These are phyloP conservation scores for Podaxis sp. DNA, from an alignment of 768 basidiomycete genomes.

Conservation along the genomic window DNA sequence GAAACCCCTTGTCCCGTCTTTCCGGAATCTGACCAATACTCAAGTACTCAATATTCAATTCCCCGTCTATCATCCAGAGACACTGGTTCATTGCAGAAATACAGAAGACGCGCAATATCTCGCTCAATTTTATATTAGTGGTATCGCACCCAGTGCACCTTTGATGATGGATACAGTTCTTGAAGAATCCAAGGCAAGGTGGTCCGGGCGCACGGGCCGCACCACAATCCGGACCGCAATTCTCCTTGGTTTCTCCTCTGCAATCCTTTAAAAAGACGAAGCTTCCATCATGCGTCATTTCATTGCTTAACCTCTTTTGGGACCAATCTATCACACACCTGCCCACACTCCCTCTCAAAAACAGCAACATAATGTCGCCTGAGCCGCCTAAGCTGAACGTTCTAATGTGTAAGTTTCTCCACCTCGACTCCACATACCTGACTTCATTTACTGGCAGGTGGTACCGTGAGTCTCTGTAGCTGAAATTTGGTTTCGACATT, in stretches of 20 bases:
- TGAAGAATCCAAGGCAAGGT: not conserved
- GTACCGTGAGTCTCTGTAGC: conserved; percentile 26
- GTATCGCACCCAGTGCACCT: not conserved
- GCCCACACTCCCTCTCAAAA: conserved; percentile 1
- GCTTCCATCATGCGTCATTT: not conserved
- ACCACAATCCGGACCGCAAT: conserved; percentile 1
- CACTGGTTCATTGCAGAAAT: too few relatives aligned
- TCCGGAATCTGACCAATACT: too few relatives aligned
- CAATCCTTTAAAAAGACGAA: conserved; percentile 1
- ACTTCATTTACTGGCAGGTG: conserved; percentile 25
- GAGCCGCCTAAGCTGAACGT: conserved; percentile 55
- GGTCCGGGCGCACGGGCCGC: conserved; percentile 6
- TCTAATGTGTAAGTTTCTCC: conserved; percentile 63
- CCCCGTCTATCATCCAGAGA: too few relatives aligned
- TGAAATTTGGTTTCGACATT: not conserved
- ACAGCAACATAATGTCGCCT: conserved; percentile 31
- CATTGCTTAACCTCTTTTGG: not conserved
- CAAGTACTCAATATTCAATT: too few relatives aligned
- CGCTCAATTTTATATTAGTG: not conserved
- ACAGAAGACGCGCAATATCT: too few relatives aligned
- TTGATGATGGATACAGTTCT: not conserved
- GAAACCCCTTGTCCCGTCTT: too few relatives aligned
- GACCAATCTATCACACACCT: not conserved
- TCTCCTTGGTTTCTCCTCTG: conserved; percentile 1
- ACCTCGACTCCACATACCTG: not conserved